phyloP scores from a whole-genome alignment of 441 rosid species.

The Kokia cookei region DNA sequence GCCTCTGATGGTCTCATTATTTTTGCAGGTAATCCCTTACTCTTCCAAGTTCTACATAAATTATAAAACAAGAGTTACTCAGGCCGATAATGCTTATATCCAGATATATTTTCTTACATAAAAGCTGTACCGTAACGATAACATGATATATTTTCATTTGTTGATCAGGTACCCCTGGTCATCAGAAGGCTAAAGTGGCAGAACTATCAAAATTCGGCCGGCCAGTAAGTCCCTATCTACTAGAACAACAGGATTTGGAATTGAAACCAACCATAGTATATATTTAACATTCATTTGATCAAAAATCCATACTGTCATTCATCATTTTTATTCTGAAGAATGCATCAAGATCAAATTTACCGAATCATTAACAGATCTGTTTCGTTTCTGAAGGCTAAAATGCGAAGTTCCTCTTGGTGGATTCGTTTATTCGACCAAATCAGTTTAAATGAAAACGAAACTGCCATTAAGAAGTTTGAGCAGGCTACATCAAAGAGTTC shows the following conservation, averaged over 20 bases:
- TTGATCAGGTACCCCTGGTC: constrained; percentile 51
- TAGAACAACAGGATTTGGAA: not conserved
- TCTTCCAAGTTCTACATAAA: not conserved
- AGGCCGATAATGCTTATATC: not conserved
- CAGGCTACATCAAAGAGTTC: constrained; percentile 66
- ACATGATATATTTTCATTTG: not conserved
- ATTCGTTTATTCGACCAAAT: constrained; percentile 71
- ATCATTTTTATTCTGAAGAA: not conserved
- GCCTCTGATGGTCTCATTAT: constrained; percentile 63
- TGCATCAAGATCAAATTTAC: not conserved
- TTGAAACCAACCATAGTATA: not conserved
- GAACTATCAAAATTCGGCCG: constrained; percentile 63
- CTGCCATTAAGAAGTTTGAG: constrained; percentile 63
- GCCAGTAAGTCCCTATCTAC: constrained; percentile 41
- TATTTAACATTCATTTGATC: not conserved
- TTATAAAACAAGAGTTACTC: not conserved
- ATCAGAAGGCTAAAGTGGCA: constrained; percentile 54
- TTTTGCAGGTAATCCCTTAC: constrained; percentile 39
- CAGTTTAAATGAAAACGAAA: constrained; percentile 80
- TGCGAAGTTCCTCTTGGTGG: constrained; percentile 96
- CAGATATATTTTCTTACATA: not conserved
- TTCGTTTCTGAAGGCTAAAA: constrained; percentile 53
- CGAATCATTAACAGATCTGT: not conserved
- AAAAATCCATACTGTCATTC: not conserved
- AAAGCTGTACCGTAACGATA: not conserved